Conservation (phyloP, 228 moss, liverwort and hornwort genomes). For the Sphagnum magellanicum region DNA sequence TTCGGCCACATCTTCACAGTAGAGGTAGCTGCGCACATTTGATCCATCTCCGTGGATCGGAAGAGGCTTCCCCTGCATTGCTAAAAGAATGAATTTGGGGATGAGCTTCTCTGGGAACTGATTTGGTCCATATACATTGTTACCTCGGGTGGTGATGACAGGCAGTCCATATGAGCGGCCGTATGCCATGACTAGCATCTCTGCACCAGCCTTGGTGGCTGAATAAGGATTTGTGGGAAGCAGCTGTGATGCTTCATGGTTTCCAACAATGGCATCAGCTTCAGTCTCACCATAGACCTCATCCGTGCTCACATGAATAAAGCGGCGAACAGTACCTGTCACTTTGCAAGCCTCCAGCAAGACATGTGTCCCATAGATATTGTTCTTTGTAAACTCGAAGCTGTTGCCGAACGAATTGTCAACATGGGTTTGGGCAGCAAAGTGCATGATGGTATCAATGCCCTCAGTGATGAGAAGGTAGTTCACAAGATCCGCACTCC, state of each 20-base stretch:
- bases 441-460: slow-evolving; percentile 93
- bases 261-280: slow-evolving; percentile 77
- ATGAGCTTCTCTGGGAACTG: slow-evolving; percentile 91
- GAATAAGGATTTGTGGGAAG: slow-evolving; percentile 83
- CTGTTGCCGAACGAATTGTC: slow-evolving; percentile 91
- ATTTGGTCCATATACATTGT: slow-evolving; percentile 83
- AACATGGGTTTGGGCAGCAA: slow-evolving; percentile 82
- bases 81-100: slow-evolving; percentile 82
- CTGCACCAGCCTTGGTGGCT: slow-evolving; percentile 81
- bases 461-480: slow-evolving; percentile 68
- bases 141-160: slow-evolving; percentile 77
- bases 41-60: slow-evolving; percentile 81
- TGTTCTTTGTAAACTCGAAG: slow-evolving; percentile 89
- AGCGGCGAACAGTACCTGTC: slow-evolving; percentile 62
- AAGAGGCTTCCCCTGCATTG: slow-evolving; percentile 68
- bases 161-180: slow-evolving; percentile 68
- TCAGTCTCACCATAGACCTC: slow-evolving; percentile 90
- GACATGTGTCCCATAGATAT: slow-evolving; percentile 88
- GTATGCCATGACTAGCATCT: slow-evolving; percentile 90
- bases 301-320: slow-evolving; percentile 82
- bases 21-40: slow-evolving; percentile 79
- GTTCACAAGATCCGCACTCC: slow-evolving; percentile 75
- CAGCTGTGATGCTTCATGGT: slow-evolving; percentile 82
- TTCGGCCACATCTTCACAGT: slow-evolving; percentile 81
- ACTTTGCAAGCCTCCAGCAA: slow-evolving; percentile 85